These are phyloP conservation scores for Pouteria glomerata DNA, from an alignment of 148 eudicot genomes.

Conservation along the genomic window DNA sequence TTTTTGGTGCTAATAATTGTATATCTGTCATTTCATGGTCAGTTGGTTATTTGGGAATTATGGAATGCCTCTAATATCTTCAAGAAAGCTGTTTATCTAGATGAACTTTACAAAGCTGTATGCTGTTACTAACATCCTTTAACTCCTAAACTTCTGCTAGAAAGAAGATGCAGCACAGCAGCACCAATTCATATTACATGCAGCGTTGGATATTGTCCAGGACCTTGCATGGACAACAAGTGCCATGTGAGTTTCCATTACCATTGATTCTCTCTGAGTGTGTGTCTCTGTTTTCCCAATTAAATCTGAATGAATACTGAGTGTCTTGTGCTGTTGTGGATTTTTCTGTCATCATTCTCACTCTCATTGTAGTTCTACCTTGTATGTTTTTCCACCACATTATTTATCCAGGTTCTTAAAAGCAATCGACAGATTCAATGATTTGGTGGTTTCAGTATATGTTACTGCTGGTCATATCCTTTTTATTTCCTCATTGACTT, in stretches of 20 bases:
- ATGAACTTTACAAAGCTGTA: constrained; percentile 3
- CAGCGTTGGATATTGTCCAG: constrained; percentile 91
- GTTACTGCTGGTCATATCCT: constrained; percentile 99
- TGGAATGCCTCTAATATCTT: neutral
- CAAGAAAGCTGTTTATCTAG: neutral
- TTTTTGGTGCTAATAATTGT: neutral
- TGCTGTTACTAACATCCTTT: neutral
- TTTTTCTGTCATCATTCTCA: neutral
- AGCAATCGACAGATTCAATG: constrained; percentile 92
- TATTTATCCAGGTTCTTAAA: constrained; percentile 78
- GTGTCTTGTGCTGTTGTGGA: neutral
- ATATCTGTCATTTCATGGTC: neutral
- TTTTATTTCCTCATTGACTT: constrained; percentile 11
- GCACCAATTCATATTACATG: constrained; percentile 93
- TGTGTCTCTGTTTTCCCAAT: neutral
- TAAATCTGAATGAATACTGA: neutral
- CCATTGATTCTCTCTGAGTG: neutral
- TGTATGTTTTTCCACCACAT: neutral
- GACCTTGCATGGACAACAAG: constrained; percentile 98
- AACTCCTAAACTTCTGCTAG: constrained; percentile 30
- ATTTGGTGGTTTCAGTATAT: constrained; percentile 91
- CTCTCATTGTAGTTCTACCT: neutral
- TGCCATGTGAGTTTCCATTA: constrained; percentile 67
- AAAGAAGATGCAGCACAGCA: constrained; percentile 93
- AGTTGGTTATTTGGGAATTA: neutral